These are phyloP conservation scores for Globisporangium cederbergense DNA, from an alignment of 352 stramenopile species.

Conservation along the genomic window DNA sequence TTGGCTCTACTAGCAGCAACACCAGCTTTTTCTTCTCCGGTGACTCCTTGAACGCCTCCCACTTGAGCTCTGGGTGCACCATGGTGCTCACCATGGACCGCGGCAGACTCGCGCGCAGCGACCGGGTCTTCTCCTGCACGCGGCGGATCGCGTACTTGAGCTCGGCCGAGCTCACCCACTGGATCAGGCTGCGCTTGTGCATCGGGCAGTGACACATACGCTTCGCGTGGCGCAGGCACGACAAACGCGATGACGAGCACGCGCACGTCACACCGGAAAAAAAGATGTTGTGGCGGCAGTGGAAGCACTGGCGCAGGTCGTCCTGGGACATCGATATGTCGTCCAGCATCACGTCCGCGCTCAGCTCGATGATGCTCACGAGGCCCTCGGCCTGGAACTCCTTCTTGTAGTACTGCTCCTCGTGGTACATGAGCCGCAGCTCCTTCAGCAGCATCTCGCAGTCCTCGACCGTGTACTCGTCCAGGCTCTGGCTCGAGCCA, in stretches of 20 bases:
- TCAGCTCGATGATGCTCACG: slow-evolving; percentile 54
- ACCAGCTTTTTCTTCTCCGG: neutral
- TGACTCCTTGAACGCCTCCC: slow-evolving; percentile 2
- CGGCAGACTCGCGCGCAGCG: slow-evolving; percentile 18
- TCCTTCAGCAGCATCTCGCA: slow-evolving; percentile 70
- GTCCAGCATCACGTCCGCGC: slow-evolving; percentile 64
- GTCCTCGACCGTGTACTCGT: slow-evolving; percentile 54
- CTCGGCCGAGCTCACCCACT: slow-evolving; percentile 62
- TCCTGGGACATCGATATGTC: slow-evolving; percentile 72
- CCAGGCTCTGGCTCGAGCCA: slow-evolving; percentile 52
- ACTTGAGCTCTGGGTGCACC: slow-evolving; percentile 6
- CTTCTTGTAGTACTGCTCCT: slow-evolving; percentile 65
- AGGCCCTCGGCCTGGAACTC: slow-evolving; percentile 37
- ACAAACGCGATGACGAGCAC: slow-evolving; percentile 51
- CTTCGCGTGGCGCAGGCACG: slow-evolving; percentile 62
- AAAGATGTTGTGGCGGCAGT: slow-evolving; percentile 77
- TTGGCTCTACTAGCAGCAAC: neutral
- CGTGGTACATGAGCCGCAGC: slow-evolving; percentile 63
- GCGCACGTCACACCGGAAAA: slow-evolving; percentile 75
- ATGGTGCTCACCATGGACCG: slow-evolving; percentile 6
- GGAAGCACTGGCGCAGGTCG: slow-evolving; percentile 64
- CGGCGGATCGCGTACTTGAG: slow-evolving; percentile 68
- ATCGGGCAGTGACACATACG: slow-evolving; percentile 64
- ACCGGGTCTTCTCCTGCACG: slow-evolving; percentile 62
- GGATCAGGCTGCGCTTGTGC: slow-evolving; percentile 48